A percentile compares a stretch with the other conserved stretches of the same genome.
Evolutionary conservation across 177 flowering plant species (phyloP).

Genomic region (Vitis hybrid): DNA sequence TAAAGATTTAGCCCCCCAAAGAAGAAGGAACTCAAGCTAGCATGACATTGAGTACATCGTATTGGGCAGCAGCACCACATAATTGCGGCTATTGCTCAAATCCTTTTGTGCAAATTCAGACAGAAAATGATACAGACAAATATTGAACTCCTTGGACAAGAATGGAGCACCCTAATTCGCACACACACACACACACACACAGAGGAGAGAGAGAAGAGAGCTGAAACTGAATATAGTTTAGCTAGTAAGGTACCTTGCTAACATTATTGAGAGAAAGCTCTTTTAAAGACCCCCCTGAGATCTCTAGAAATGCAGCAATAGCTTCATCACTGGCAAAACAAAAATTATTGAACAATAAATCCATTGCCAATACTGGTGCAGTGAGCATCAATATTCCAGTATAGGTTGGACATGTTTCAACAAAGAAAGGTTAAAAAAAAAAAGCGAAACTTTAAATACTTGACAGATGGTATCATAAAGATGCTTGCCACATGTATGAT

Average conservation of each 20-base stretch:
- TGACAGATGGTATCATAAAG: too few relatives aligned
- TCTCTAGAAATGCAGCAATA: slow-evolving; percentile 80
- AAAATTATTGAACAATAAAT: background rate
- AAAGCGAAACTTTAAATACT: too few relatives aligned
- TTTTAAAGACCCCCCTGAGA: slow-evolving; percentile 52
- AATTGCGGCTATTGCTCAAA: background rate
- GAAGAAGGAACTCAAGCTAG: background rate
- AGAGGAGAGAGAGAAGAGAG: background rate
- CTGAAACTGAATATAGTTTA: background rate
- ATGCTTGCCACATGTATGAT: too few relatives aligned
- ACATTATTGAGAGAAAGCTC: slow-evolving; percentile 75
- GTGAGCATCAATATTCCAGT: too few relatives aligned
- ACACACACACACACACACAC: too few relatives aligned
- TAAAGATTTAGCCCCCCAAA: background rate
- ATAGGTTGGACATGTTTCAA: too few relatives aligned
- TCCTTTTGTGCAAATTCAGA: background rate
- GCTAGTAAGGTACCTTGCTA: slow-evolving; percentile 45
- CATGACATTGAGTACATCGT: background rate
- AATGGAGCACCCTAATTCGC: background rate
- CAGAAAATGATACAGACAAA: background rate
- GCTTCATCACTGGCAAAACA: slow-evolving; percentile 77
- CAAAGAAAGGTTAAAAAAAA: too few relatives aligned
- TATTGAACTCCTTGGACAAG: background rate
- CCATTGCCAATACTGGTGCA: too few relatives aligned
- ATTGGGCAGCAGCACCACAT: background rate